Evolutionary conservation across 1,139 yeast genomes (phyloP).

Genomic region (Taphrina pruni): DNA sequence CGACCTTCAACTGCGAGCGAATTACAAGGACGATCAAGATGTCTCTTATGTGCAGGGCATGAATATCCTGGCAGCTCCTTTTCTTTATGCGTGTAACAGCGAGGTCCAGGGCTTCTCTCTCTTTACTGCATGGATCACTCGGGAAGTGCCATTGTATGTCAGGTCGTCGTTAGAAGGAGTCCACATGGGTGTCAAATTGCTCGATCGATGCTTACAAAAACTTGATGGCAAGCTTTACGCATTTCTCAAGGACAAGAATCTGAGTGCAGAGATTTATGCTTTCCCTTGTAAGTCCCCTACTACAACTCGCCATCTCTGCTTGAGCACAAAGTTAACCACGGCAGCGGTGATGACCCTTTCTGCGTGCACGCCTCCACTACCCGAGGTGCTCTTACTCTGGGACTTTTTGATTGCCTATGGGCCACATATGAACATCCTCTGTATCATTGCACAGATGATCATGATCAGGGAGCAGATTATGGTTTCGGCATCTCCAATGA

Average conservation of each 20-base stretch:
- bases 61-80: conserved; percentile 86
- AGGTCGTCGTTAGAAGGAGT: conserved; percentile 82
- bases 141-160: conserved; percentile 77
- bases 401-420: conserved; percentile 92
- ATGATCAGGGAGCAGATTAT: conserved; percentile 53
- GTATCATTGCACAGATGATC: conserved; percentile 82
- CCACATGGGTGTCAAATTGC: conserved; percentile 69
- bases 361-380: conserved; percentile 87
- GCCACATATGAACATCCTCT: conserved; percentile 81
- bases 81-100: conserved; percentile 73
- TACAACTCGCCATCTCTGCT: not conserved
- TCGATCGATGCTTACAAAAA: conserved; percentile 71
- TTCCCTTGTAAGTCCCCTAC: conserved; percentile 60
- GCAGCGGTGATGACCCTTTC: conserved; percentile 74
- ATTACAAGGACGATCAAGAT: conserved; percentile 21
- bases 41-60: conserved; percentile 82
- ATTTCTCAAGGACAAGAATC: conserved; percentile 65
- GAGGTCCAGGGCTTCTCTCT: conserved; percentile 87
- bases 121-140: conserved; percentile 63
- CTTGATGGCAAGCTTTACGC: conserved; percentile 76
- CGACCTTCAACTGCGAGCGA: conserved; percentile 45
- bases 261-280: conserved; percentile 84
- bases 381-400: conserved; percentile 80
- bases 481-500: conserved; percentile 39
- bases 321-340: not conserved